These are phyloP conservation scores for Crithidia thermophila DNA, from an alignment of 208 protist species.

Conservation along the genomic window DNA sequence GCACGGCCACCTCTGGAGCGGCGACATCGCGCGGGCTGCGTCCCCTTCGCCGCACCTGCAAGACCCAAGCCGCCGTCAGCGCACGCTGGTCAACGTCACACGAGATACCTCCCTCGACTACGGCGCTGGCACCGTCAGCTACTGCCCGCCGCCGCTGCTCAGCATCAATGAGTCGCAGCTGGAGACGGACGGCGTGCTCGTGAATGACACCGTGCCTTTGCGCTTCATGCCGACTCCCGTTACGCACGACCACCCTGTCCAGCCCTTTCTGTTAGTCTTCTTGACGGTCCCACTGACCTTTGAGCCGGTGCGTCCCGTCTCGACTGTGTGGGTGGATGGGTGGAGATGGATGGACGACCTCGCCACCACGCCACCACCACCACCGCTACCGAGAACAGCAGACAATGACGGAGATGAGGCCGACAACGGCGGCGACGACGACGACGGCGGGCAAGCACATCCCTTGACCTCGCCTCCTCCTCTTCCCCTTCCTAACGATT, in stretches of 20 bases:
- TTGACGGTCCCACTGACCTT: neutral
- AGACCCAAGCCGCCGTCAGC: neutral
- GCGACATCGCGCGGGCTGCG: neutral
- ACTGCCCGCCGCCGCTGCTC: neutral
- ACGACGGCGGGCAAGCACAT: neutral
- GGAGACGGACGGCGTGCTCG: neutral
- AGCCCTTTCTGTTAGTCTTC: neutral
- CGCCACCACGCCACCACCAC: neutral
- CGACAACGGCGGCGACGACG: neutral
- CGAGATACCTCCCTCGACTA: constrained; percentile 2
- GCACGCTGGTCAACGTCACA: neutral
- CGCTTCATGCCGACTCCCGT: constrained; percentile 7
- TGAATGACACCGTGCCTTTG: constrained; percentile 1
- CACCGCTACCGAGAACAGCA: neutral
- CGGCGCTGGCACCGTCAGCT: neutral
- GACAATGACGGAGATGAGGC: neutral
- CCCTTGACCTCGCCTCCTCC: no score
- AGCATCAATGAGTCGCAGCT: neutral
- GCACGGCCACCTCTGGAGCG: neutral
- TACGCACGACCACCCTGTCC: constrained; percentile 2
- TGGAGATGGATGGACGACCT: neutral
- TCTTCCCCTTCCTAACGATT: no score
- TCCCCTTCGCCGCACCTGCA: no score
- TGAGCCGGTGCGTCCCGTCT: neutral
- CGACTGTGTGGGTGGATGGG: neutral